Evolutionary conservation across 768 basidiomycete species (phyloP).

Genomic region (Tricholoma furcatifolium): DNA sequence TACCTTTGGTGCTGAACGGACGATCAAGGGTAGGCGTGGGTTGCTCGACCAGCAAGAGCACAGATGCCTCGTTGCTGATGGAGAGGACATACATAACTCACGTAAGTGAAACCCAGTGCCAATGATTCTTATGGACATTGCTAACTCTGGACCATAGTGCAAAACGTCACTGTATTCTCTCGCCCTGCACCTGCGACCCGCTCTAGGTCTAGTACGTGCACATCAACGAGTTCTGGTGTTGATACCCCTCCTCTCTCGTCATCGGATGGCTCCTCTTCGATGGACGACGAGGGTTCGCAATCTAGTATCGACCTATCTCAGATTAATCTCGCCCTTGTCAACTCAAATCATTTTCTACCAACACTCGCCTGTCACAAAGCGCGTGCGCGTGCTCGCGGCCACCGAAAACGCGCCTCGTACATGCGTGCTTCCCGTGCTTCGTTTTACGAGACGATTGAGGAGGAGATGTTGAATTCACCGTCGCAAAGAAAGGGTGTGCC

Average conservation of each 20-base stretch:
- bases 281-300: slow-evolving; percentile 71
- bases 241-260: slow-evolving; percentile 72
- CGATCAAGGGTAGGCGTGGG: slow-evolving; percentile 64
- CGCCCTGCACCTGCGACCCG: slow-evolving; percentile 49
- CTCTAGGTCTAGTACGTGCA: slow-evolving; percentile 71
- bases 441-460: slow-evolving; percentile 79
- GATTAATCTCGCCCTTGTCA: slow-evolving; percentile 55
- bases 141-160: slow-evolving; percentile 30
- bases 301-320: slow-evolving; percentile 75
- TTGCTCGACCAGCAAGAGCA: slow-evolving; percentile 68
- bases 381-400: slow-evolving; percentile 57
- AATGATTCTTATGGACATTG: background rate
- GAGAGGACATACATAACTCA: slow-evolving; percentile 55
- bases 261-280: slow-evolving; percentile 61
- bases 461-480: slow-evolving; percentile 48
- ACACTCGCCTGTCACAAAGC: slow-evolving; percentile 39
- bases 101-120: slow-evolving; percentile 38
- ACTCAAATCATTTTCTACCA: slow-evolving; percentile 51
- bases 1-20: slow-evolving; percentile 60
- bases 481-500: slow-evolving; percentile 19
- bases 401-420: slow-evolving; percentile 68
- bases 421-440: slow-evolving; percentile 63
- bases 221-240: slow-evolving; percentile 55
- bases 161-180: slow-evolving; percentile 55
- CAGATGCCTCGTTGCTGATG: slow-evolving; percentile 59